Evolutionary conservation across 2,329 filamentous ascomycete genomes (phyloP).

Genomic region (Ophiostoma piceae): DNA sequence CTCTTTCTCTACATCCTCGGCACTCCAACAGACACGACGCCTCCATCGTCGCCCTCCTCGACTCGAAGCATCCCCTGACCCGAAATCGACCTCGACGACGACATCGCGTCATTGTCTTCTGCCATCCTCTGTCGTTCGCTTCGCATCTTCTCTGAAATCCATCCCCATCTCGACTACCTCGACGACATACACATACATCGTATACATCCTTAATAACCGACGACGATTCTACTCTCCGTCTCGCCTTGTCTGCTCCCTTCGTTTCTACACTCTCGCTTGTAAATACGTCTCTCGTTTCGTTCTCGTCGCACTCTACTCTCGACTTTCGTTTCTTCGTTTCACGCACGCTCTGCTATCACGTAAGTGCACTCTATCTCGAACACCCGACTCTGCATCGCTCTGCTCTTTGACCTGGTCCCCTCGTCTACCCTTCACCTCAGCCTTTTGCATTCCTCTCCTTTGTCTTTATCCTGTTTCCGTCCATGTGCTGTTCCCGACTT

Average conservation of each 20-base stretch:
- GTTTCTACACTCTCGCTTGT: not conserved
- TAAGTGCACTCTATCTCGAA: not conserved
- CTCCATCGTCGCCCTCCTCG: not conserved
- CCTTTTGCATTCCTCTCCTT: not conserved
- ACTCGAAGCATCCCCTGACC: slow-evolving; percentile 1
- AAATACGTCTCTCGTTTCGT: not conserved
- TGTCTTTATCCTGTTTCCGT: not conserved
- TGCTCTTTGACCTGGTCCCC: not conserved
- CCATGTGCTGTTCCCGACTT: not conserved
- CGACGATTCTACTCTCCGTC: not conserved
- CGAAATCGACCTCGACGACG: not conserved
- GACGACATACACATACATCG: not conserved
- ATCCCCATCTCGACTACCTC: not conserved
- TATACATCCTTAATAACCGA: not conserved
- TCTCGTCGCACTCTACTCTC: not conserved
- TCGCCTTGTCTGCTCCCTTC: not conserved
- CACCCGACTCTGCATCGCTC: not conserved
- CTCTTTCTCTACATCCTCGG: not conserved
- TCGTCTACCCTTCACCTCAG: not conserved
- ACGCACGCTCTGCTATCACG: not conserved
- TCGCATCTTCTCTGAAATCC: not conserved
- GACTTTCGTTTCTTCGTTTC: not conserved
- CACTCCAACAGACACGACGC: not conserved
- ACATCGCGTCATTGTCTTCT: not conserved
- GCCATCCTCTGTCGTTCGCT: not conserved